These are phyloP conservation scores for Scutellaria minor DNA, from an alignment of 257 asterid species.

Conservation along the genomic window DNA sequence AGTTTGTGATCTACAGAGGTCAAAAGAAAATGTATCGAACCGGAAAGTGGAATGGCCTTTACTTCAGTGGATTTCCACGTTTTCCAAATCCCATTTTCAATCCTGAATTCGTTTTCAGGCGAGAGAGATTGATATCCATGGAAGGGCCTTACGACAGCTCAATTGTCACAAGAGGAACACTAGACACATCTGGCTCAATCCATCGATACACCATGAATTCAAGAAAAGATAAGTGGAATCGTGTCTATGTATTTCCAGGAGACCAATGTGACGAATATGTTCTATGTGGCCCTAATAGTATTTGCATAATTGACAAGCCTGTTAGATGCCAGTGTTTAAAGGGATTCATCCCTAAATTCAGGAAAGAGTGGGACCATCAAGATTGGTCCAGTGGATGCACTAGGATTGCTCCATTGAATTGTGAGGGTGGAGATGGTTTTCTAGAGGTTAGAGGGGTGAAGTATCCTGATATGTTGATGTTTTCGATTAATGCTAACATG, in stretches of 20 bases:
- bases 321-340: neutral
- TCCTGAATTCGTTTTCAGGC: neutral
- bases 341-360: slow-evolving; percentile 13
- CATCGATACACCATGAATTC: slow-evolving; percentile 23
- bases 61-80: slow-evolving; percentile 28
- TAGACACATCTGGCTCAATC: slow-evolving; percentile 28
- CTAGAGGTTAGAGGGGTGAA: slow-evolving; percentile 25
- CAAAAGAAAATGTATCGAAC: slow-evolving; percentile 13
- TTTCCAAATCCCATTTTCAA: slow-evolving; percentile 17
- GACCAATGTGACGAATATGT: slow-evolving; percentile 35
- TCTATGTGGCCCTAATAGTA: slow-evolving; percentile 39
- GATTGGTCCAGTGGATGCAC: slow-evolving; percentile 39
- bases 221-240: slow-evolving; percentile 34
- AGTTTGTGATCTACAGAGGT: slow-evolving; percentile 21
- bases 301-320: slow-evolving; percentile 27
- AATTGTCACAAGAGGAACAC: neutral
- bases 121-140: slow-evolving; percentile 23
- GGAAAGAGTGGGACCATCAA: slow-evolving; percentile 25
- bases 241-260: neutral
- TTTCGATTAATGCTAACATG: neutral
- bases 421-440: slow-evolving; percentile 31
- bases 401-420: slow-evolving; percentile 18
- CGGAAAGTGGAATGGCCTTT: slow-evolving; percentile 47
- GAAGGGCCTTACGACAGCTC: slow-evolving; percentile 25
- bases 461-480: slow-evolving; percentile 7